Percentiles rank a stretch among this genome's conserved stretches.
Evolutionary conservation across 352 stramenopile genomes (phyloP).

Genomic region (Phytopythium boreale): DNA sequence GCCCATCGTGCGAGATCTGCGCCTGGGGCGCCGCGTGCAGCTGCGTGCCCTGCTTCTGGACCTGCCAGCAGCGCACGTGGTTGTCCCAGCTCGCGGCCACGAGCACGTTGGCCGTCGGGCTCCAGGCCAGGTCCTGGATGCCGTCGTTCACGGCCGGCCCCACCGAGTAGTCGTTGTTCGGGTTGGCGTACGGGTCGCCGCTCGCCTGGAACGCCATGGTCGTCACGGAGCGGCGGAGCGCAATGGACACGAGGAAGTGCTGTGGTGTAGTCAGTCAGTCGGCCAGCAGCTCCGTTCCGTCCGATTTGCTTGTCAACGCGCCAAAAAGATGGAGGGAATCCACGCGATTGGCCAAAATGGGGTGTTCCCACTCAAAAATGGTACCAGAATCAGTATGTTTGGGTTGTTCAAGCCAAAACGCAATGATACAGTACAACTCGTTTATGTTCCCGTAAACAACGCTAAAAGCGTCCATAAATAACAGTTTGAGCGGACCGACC

Average conservation of each 20-base stretch:
- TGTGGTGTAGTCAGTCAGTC: not conserved
- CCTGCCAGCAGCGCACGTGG: slow-evolving; percentile 80
- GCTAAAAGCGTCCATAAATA: too few species aligned
- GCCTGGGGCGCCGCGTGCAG: slow-evolving; percentile 76
- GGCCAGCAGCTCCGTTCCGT: too few species aligned
- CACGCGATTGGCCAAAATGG: not conserved
- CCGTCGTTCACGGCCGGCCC: slow-evolving; percentile 57
- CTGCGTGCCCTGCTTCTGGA: slow-evolving; percentile 66
- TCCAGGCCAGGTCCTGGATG: slow-evolving; percentile 77
- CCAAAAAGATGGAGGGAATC: not conserved
- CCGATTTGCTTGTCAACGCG: not conserved
- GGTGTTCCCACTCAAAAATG: too few species aligned
- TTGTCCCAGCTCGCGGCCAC: slow-evolving; percentile 81
- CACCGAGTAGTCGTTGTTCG: slow-evolving; percentile 80
- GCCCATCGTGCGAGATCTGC: slow-evolving; percentile 84
- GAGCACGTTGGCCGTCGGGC: slow-evolving; percentile 64
- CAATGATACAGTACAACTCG: not conserved
- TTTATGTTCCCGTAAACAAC: too few species aligned
- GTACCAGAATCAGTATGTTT: too few species aligned
- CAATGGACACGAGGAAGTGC: not conserved
- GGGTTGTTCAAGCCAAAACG: too few species aligned
- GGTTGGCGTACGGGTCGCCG: slow-evolving; percentile 57
- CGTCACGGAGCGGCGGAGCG: slow-evolving; percentile 10
- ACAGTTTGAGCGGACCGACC: too few species aligned
- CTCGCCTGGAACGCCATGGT: slow-evolving; percentile 46